Evolutionary conservation across 2,329 filamentous ascomycete species (phyloP), one percentile per base, ranked within the genome.

Genomic region (Graphium sp.): DNA sequence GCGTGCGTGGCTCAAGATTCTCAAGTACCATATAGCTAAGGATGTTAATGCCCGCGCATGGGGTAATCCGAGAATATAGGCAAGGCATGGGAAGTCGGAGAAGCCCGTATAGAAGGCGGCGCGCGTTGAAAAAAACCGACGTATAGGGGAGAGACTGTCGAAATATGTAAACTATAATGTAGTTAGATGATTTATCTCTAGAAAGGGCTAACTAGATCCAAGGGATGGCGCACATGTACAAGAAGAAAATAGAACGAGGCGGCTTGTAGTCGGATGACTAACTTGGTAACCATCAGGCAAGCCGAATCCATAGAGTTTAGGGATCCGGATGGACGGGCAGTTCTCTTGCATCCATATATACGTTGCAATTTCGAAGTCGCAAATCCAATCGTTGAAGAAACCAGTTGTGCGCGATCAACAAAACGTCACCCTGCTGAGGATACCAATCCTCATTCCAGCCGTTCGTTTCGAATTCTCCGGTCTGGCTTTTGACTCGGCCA

Each of bases 1-100:
- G 41, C 1, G 26, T 36, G 5, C 38, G 36, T 4, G 39, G 31
- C 6, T 34, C 35, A 7, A 46, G 30, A 23, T 44, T 29, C 26
- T 48, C 43, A 10, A 48, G 35, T 5, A 48, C 28, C 19, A 44
- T 31, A 24, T 45, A 47, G n/a, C 39, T 40, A 6, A 37, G 23
- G 22, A 13, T 36, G 18, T 24, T 20, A 27, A 26, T 22, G 30
- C 10, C 21, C 17, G n/a, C 28, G 39, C 8, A 21, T 28, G 20
- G 36, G 20, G n/a, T n/a, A n/a, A n/a, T n/a, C 4, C 21, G 17
- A 7, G 28, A 29, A 26, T 36, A 36, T 10, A 14, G 24, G 3
- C 35, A 36, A 13, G 22, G 29, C n/a, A 30, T 18, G 4, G 32
- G 23, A 23, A 13, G 17, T 29, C 27, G 22, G 17, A 38, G 18